Evolutionary conservation across 345 rosid genomes (phyloP).

Genomic region (Camelina sativa): DNA sequence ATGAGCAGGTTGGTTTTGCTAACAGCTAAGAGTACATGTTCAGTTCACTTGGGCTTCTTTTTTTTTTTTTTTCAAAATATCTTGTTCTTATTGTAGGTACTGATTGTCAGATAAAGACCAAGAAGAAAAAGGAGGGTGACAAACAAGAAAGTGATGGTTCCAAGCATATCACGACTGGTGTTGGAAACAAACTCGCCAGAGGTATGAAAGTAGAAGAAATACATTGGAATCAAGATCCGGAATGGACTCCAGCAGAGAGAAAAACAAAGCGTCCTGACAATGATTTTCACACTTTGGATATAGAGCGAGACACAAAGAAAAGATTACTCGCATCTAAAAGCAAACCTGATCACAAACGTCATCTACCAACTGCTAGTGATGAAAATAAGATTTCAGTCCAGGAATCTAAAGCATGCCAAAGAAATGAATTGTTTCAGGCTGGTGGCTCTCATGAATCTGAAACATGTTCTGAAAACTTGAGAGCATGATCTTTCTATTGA

Average conservation of each 20-base stretch:
- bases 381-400: slow-evolving; percentile 34
- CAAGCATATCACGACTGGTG: slow-evolving; percentile 52
- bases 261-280: slow-evolving; percentile 36
- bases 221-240: slow-evolving; percentile 26
- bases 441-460: slow-evolving; percentile 16
- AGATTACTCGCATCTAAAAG: slow-evolving; percentile 42
- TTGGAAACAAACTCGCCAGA: slow-evolving; percentile 43
- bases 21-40: slow-evolving; percentile 22
- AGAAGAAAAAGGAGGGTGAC: slow-evolving; percentile 54
- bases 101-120: slow-evolving; percentile 46
- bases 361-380: slow-evolving; percentile 50
- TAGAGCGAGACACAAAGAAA: slow-evolving; percentile 48
- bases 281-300: slow-evolving; percentile 39
- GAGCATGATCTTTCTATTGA: too few relatives aligned
- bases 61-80: background rate
- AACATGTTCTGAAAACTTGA: too few relatives aligned
- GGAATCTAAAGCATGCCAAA: slow-evolving; percentile 34
- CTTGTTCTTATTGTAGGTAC: slow-evolving; percentile 45
- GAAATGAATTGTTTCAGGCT: slow-evolving; percentile 39
- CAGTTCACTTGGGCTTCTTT: background rate
- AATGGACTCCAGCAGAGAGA: slow-evolving; percentile 36
- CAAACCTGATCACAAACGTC: slow-evolving; percentile 50
- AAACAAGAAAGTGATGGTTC: slow-evolving; percentile 42
- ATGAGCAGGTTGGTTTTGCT: slow-evolving; percentile 31
- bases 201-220: slow-evolving; percentile 46